Percentiles rank a stretch among this genome's conserved stretches.
Evolutionary conservation across 441 rosid genomes (phyloP).

Genomic region (Pelargonium australe): DNA sequence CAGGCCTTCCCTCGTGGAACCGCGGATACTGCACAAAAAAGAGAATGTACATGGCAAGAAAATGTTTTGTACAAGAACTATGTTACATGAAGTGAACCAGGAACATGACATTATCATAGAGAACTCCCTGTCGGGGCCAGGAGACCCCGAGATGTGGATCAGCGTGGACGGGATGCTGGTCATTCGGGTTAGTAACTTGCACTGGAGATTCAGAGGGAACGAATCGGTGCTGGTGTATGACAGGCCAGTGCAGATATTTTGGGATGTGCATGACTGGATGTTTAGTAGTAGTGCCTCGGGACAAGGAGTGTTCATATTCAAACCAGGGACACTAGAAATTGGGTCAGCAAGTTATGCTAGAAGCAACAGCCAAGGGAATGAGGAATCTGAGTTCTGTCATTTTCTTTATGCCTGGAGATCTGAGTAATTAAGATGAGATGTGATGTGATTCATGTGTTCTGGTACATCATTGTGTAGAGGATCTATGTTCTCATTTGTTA

Average conservation of each 20-base stretch:
- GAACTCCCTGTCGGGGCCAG: constrained; percentile 41
- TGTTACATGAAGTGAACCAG: constrained; percentile 28
- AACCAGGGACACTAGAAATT: constrained; percentile 27
- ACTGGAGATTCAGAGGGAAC: constrained; percentile 81
- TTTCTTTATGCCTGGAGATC: too few species aligned
- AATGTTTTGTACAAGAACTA: constrained; percentile 48
- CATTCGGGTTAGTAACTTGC: constrained; percentile 50
- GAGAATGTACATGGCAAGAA: constrained; percentile 59
- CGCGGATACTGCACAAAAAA: constrained; percentile 62
- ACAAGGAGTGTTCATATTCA: constrained; percentile 57
- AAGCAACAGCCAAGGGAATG: neutral
- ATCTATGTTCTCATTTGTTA: too few species aligned
- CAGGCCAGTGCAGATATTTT: constrained; percentile 41
- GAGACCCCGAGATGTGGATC: constrained; percentile 76
- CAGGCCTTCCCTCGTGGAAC: constrained; percentile 37
- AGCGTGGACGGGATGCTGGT: constrained; percentile 46
- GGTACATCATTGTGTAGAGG: too few species aligned
- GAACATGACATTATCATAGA: constrained; percentile 60
- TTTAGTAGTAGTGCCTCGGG: constrained; percentile 39
- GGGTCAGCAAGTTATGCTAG: constrained; percentile 3
- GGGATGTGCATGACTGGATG: constrained; percentile 87
- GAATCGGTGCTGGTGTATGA: constrained; percentile 44
- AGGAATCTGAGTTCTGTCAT: too few species aligned
- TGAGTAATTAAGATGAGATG: too few species aligned
- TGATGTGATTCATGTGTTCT: too few species aligned